Evolutionary conservation across 371 early-diverging fungal genomes (phyloP), one percentile per base, ranked within the genome.

Genomic region (Circinella minor): DNA sequence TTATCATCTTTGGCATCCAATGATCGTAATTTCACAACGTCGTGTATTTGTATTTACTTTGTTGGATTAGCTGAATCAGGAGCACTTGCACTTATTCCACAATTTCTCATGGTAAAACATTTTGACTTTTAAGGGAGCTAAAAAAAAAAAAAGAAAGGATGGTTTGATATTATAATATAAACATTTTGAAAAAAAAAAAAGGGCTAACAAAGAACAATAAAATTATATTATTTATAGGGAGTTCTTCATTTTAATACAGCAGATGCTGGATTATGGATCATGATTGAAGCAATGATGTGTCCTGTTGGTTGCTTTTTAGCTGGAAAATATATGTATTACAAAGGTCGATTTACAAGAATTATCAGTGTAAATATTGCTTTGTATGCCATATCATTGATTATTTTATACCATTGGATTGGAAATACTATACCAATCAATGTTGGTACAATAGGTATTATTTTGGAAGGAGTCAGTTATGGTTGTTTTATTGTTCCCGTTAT

Each of bases 381-480:
- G n/a, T 51, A 51, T n/a, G n/a, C 15, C 1, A 13, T 51, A 51
- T 51, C 51, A 0, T 13, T 15, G 8, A n/a, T 51, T 8, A 51
- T 51, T 5, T 51, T 51, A 15, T 51, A 51, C 15, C 15, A 5
- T n/a, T 51, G 51, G 51, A 51, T 15, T 17, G 51, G 7, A 14
- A n/a, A 51, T 51, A 14, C 5, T 15, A 51, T 51, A 13, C 15
- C 51, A 17, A 6, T 14, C 14, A 38, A 18, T 14, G 4, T 65
- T 39, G 4, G 70, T 36, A 36, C 37, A 65, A 3, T 54, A 17
- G 43, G 65, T 51, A 62, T 81, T 17, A 63, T 77, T 27, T 17
- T 74, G 10, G 86, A 83, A 63, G 86, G 86, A n/a, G 71, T 78
- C n/a, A 68, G 80, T 4, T 66, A 77, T 55, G 86, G 83, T 20